Percentiles rank a stretch among this genome's conserved stretches.
Evolutionary conservation across 805 yeast species (phyloP).

Genomic region (Metschnikowia peoriensis): DNA sequence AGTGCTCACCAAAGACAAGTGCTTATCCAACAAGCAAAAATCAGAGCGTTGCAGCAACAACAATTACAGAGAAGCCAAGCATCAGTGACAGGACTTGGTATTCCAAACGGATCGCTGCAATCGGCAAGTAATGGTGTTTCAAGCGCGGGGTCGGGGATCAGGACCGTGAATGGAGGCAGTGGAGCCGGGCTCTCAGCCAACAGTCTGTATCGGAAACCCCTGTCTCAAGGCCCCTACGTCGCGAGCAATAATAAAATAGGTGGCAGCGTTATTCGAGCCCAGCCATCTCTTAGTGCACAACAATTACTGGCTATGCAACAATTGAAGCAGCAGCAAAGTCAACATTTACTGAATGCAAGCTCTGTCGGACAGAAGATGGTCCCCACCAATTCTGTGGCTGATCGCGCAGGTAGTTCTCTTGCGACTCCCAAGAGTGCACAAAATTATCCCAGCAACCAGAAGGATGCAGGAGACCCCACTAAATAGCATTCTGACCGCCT

Average conservation of each 20-base stretch:
- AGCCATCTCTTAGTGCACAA: conserved; percentile 5
- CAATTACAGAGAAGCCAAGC: conserved; percentile 21
- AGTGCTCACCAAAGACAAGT: conserved; percentile 63
- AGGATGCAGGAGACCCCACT: conserved; percentile 5
- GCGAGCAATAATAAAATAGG: conserved; percentile 1
- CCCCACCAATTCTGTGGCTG: neutral
- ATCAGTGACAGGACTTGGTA: conserved; percentile 1
- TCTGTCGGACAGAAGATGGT: conserved; percentile 5
- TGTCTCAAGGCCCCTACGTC: conserved; percentile 4
- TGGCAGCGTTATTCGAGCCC: conserved; percentile 4
- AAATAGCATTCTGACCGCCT: conserved; percentile 8
- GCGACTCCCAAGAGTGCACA: conserved; percentile 7
- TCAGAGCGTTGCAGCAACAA: conserved; percentile 42
- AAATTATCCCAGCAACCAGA: conserved; percentile 4
- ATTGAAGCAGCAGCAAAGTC: conserved; percentile 10
- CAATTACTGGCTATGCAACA: conserved; percentile 16
- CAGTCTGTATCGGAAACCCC: conserved; percentile 2
- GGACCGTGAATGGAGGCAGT: conserved; percentile 1
- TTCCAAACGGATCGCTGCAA: conserved; percentile 1
- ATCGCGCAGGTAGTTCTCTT: neutral
- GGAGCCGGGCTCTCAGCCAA: conserved; percentile 13
- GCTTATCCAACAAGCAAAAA: conserved; percentile 48
- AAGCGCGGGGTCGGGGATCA: neutral
- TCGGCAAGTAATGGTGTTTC: conserved; percentile 4
- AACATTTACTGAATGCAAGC: conserved; percentile 6